These are phyloP conservation scores for Geotrichum ghanense DNA, from an alignment of 805 yeast species.

Conservation along the genomic window DNA sequence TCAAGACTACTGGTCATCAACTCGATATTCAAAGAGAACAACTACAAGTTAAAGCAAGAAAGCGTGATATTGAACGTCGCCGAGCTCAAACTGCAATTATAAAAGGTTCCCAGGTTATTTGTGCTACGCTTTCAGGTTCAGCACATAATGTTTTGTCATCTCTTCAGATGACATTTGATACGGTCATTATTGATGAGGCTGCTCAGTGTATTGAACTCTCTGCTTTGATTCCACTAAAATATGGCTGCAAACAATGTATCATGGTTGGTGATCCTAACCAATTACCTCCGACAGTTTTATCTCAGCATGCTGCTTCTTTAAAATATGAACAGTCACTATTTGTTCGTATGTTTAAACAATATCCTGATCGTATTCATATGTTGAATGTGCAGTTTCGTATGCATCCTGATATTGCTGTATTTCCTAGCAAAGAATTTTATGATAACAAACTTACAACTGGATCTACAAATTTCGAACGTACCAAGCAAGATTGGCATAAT, in stretches of 20 bases:
- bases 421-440: slow-evolving; percentile 82
- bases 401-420: slow-evolving; percentile 85
- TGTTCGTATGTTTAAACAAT: slow-evolving; percentile 76
- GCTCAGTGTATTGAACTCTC: slow-evolving; percentile 94
- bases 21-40: slow-evolving; percentile 73
- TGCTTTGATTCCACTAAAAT: slow-evolving; percentile 80
- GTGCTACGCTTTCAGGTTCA: slow-evolving; percentile 87
- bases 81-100: slow-evolving; percentile 63
- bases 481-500: slow-evolving; percentile 66
- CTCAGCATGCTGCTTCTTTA: slow-evolving; percentile 70
- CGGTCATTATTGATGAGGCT: slow-evolving; percentile 93
- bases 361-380: slow-evolving; percentile 50
- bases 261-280: slow-evolving; percentile 99
- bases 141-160: slow-evolving; percentile 79
- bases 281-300: slow-evolving; percentile 91
- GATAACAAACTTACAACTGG: slow-evolving; percentile 67
- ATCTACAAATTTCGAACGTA: slow-evolving; percentile 48
- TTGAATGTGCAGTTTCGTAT: slow-evolving; percentile 92
- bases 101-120: slow-evolving; percentile 69
- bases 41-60: slow-evolving; percentile 55
- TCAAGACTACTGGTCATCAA: slow-evolving; percentile 59
- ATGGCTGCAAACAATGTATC: slow-evolving; percentile 81
- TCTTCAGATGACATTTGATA: slow-evolving; percentile 68
- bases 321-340: slow-evolving; percentile 86
- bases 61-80: slow-evolving; percentile 66